A percentile compares a stretch with the other conserved stretches of the same genome.
These are phyloP conservation scores for Zygoascus ofunaensis DNA, from an alignment of 805 yeast species.

Conservation along the genomic window DNA sequence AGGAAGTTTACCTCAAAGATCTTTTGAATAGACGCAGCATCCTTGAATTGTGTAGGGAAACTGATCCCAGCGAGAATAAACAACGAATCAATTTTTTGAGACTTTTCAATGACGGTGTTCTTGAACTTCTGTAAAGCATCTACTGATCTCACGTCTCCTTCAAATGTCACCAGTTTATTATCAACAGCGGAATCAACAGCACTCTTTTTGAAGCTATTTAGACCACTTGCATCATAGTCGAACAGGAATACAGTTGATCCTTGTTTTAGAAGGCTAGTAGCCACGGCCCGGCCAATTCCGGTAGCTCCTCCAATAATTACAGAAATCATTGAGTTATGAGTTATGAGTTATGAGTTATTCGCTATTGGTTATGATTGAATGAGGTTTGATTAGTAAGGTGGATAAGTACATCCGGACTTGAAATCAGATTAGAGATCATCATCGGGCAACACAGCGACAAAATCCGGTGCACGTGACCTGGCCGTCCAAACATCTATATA, in stretches of 20 bases:
- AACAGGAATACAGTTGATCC: background rate
- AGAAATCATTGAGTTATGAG: constrained; percentile 20
- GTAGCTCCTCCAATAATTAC: constrained; percentile 40
- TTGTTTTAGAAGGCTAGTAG: constrained; percentile 13
- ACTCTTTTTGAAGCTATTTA: too few relatives aligned
- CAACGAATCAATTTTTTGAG: background rate
- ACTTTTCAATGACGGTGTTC: background rate
- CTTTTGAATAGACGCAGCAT: constrained; percentile 15
- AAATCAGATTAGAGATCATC: too few relatives aligned
- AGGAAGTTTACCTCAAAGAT: constrained; percentile 20
- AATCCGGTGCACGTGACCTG: too few relatives aligned
- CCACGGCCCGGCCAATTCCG: constrained; percentile 40
- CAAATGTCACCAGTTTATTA: background rate
- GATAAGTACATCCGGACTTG: too few relatives aligned
- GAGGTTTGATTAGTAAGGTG: too few relatives aligned
- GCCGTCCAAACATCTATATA: too few relatives aligned
- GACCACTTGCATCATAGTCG: background rate
- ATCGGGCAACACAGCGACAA: too few relatives aligned
- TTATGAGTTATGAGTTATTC: too few relatives aligned
- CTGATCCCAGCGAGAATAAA: background rate
- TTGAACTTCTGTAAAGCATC: background rate
- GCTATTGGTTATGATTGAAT: too few relatives aligned
- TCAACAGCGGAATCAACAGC: background rate
- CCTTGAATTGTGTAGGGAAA: constrained; percentile 11
- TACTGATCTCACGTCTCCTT: background rate